Percentiles rank a stretch among this genome's conserved stretches.
Conservation (phyloP, 2,329 filamentous ascomycete species). For the Colletotrichum brevisporum region DNA sequence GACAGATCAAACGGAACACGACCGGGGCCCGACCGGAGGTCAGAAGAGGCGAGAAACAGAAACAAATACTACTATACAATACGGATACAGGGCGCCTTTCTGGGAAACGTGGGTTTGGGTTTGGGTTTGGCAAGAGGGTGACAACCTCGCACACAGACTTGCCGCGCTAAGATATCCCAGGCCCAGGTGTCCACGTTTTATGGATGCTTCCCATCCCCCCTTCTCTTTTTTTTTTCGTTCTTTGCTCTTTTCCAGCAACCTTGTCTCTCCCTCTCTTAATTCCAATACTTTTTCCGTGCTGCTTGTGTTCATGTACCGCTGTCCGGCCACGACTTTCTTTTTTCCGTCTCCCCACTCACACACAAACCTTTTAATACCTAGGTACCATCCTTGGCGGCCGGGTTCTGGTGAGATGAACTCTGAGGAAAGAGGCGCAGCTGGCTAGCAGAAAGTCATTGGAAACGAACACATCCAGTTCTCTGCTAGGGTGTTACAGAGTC, state of each 20-base stretch:
- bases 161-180: constrained; percentile 3
- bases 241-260: not conserved
- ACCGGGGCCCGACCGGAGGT: not conserved
- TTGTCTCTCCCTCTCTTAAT: too few relatives aligned
- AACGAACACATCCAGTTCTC: constrained; percentile 38
- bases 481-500: constrained; percentile 36
- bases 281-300: too few relatives aligned
- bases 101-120: not conserved
- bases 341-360: constrained; percentile 1
- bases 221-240: constrained; percentile 4
- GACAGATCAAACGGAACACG: constrained; percentile 22
- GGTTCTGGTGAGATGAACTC: constrained; percentile 37
- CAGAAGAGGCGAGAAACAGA: constrained; percentile 30
- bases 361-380: not conserved
- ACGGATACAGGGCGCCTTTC: constrained; percentile 4
- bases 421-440: constrained; percentile 27
- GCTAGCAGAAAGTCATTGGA: constrained; percentile 30
- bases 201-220: not conserved
- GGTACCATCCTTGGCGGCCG: constrained; percentile 18
- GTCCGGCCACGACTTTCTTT: not conserved
- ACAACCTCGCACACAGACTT: constrained; percentile 26
- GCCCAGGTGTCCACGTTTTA: not conserved
- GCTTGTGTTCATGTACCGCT: not conserved
- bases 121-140: not conserved
- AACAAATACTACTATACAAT: constrained; percentile 17